Conservation (phyloP, 1,284 basidiomycete species). For the Entoloma clypeatum region DNA sequence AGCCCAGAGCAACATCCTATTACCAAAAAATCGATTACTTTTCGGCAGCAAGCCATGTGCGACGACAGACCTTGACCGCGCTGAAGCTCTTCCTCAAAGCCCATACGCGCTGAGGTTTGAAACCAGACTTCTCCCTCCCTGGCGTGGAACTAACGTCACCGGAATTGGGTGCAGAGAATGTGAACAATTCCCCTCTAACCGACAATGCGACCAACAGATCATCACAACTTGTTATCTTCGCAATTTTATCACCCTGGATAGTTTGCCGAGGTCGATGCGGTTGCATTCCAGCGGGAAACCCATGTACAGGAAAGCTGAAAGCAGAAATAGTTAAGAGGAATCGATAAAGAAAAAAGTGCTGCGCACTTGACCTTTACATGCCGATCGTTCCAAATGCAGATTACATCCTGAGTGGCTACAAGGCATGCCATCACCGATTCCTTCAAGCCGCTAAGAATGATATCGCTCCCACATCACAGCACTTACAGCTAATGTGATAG, state of each 20-base stretch:
- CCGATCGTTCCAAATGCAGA: constrained; percentile 79
- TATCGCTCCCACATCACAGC: background rate
- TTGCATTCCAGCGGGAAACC: constrained; percentile 69
- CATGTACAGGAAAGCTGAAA: constrained; percentile 62
- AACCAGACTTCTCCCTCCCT: constrained; percentile 28
- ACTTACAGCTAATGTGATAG: constrained; percentile 69
- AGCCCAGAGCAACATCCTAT: constrained; percentile 85
- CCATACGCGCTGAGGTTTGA: constrained; percentile 92
- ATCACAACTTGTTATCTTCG: constrained; percentile 81
- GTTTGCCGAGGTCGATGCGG: constrained; percentile 80
- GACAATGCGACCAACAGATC: constrained; percentile 85
- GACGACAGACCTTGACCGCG: constrained; percentile 61
- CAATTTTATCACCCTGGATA: constrained; percentile 65
- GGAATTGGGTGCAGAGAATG: constrained; percentile 56
- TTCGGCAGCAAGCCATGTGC: background rate
- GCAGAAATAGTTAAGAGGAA: constrained; percentile 14
- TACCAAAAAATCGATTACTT: constrained; percentile 1
- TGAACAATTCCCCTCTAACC: constrained; percentile 88
- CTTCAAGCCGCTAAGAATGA: constrained; percentile 34
- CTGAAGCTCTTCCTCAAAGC: constrained; percentile 84
- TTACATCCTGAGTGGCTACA: constrained; percentile 71
- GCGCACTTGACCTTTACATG: constrained; percentile 72
- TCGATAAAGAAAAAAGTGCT: background rate
- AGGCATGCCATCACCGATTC: constrained; percentile 83
- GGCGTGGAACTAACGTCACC: constrained; percentile 26